Evolutionary conservation across 176 grass and related monocot genomes (phyloP).

Genomic region (Triticum turgidum): DNA sequence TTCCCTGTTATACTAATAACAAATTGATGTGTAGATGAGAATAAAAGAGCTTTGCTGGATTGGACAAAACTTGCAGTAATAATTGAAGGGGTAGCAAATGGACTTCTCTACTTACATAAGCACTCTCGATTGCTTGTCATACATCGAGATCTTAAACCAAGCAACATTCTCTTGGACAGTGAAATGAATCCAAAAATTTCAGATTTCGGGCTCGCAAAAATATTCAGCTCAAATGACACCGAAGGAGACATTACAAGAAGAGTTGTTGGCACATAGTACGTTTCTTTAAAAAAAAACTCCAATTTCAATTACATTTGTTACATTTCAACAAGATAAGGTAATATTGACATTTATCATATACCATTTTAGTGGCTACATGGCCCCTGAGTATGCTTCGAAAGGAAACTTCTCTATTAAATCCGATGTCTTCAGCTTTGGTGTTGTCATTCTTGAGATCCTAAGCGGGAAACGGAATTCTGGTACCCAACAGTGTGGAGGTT

Average conservation of each 20-base stretch:
- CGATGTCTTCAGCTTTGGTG: slow-evolving; percentile 25
- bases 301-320: not conserved
- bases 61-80: slow-evolving; percentile 4
- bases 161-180: slow-evolving; percentile 35
- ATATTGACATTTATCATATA: not conserved
- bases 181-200: slow-evolving; percentile 42
- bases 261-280: slow-evolving; percentile 56
- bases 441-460: slow-evolving; percentile 26
- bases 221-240: slow-evolving; percentile 34
- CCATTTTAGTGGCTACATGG: slow-evolving; percentile 31
- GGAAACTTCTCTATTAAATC: slow-evolving; percentile 24
- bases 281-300: not conserved
- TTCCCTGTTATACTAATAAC: not conserved
- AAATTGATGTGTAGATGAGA: slow-evolving; percentile 3
- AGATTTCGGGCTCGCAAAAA: slow-evolving; percentile 43
- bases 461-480: slow-evolving; percentile 11
- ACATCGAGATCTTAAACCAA: slow-evolving; percentile 52
- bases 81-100: slow-evolving; percentile 34
- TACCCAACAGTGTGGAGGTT: not conserved
- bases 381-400: slow-evolving; percentile 30
- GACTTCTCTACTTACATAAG: slow-evolving; percentile 43
- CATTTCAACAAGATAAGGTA: not conserved
- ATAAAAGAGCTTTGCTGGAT: slow-evolving; percentile 10
- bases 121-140: slow-evolving; percentile 35
- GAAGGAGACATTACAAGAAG: slow-evolving; percentile 33